Conservation (phyloP, 768 basidiomycete genomes). For the Hortiboletus flavorubellus region DNA sequence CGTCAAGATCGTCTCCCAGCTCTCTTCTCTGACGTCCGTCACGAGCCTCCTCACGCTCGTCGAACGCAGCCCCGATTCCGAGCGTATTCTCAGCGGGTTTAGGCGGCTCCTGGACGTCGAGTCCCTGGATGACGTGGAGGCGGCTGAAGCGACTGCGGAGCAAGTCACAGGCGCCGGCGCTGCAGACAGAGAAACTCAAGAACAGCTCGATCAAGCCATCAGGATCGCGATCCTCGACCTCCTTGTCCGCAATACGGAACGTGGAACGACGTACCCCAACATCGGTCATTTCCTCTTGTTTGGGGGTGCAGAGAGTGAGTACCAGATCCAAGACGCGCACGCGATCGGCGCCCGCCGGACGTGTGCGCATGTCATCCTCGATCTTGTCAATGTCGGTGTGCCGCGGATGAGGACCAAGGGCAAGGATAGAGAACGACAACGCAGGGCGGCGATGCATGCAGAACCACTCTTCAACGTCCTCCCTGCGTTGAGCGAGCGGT, state of each 20-base stretch:
- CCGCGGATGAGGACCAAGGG: conserved; percentile 50
- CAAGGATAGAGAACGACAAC: conserved; percentile 29
- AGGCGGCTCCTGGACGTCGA: conserved; percentile 62
- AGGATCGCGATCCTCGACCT: conserved; percentile 77
- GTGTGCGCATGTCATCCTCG: conserved; percentile 78
- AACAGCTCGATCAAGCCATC: conserved; percentile 62
- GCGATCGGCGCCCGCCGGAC: conserved; percentile 67
- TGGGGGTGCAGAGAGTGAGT: conserved; percentile 54
- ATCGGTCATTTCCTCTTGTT: conserved; percentile 86
- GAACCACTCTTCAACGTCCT: conserved; percentile 60
- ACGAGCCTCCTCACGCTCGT: conserved; percentile 75
- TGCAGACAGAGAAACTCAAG: conserved; percentile 44
- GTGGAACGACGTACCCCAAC: conserved; percentile 71
- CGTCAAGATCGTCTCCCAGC: conserved; percentile 67
- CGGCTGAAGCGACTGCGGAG: conserved; percentile 57
- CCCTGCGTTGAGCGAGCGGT: conserved; percentile 81
- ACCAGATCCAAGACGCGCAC: conserved; percentile 74
- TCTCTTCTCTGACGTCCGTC: conserved; percentile 66
- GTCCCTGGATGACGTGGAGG: conserved; percentile 55
- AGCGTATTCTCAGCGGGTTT: conserved; percentile 82
- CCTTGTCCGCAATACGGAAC: conserved; percentile 72
- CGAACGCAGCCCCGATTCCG: conserved; percentile 76
- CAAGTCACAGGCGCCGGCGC: conserved; percentile 74
- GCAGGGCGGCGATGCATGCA: conserved; percentile 26
- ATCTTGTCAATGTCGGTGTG: conserved; percentile 69